Evolutionary conservation across 2,329 filamentous ascomycete genomes (phyloP).

Genomic region (Diaporthe ampelina): DNA sequence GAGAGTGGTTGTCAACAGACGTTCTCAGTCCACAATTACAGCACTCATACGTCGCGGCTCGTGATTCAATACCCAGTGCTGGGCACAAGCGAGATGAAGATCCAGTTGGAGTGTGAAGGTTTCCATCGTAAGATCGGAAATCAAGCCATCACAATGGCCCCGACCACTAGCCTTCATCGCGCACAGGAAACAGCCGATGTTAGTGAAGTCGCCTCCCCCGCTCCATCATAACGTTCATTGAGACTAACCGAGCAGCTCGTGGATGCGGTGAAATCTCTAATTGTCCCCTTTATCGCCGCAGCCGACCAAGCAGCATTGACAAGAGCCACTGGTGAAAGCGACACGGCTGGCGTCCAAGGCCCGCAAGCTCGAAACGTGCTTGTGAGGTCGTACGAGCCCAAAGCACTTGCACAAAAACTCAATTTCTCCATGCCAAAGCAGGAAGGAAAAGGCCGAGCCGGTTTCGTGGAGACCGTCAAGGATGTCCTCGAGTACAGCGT

Average conservation of each 20-base stretch:
- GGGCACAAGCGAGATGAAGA: not conserved
- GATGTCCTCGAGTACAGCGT: conserved; percentile 86
- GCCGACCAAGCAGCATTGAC: conserved; percentile 73
- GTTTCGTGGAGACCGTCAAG: conserved; percentile 78
- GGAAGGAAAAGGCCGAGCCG: conserved; percentile 75
- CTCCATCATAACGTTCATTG: not conserved
- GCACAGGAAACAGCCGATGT: conserved; percentile 11
- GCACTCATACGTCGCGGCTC: not conserved
- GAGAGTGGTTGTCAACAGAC: not conserved
- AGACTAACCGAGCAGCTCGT: conserved; percentile 63
- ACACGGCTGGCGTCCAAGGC: conserved; percentile 1
- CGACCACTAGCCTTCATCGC: conserved; percentile 1
- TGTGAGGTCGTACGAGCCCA: conserved; percentile 72
- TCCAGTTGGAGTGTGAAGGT: not conserved
- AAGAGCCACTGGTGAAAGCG: conserved; percentile 58
- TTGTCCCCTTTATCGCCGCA: conserved; percentile 77
- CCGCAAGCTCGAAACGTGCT: conserved; percentile 66
- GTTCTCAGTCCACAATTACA: not conserved
- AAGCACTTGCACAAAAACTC: conserved; percentile 67
- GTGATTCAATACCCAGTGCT: conserved; percentile 1
- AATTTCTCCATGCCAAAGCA: conserved; percentile 69
- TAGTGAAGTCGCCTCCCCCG: not conserved
- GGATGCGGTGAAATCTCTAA: conserved; percentile 73
- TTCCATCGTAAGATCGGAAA: not conserved
- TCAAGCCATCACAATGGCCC: not conserved